phyloP scores from a whole-genome alignment of 108 stramenopile species.

The Cyclotella choctawhatcheeana region DNA sequence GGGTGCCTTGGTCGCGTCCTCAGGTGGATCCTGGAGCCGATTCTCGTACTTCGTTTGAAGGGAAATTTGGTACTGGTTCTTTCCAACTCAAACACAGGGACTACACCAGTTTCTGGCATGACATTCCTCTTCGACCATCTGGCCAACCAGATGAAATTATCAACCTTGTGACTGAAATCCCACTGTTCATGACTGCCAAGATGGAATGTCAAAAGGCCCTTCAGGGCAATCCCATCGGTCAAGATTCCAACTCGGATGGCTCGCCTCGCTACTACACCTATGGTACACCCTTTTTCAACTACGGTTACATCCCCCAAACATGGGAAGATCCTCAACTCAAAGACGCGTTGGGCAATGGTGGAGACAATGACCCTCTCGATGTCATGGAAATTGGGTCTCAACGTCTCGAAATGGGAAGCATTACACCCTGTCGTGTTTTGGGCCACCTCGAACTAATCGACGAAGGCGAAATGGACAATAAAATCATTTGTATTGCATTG shows the following conservation, averaged over 20 bases:
- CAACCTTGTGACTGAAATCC: constrained; percentile 94
- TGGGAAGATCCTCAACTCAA: constrained; percentile 95
- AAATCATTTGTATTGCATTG: constrained; percentile 92
- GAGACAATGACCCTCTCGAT: constrained; percentile 98
- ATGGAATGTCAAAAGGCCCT: constrained; percentile 93
- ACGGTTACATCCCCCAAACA: constrained; percentile 96
- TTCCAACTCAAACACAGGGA: constrained; percentile 64
- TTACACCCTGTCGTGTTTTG: constrained; percentile 92
- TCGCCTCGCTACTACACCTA: constrained; percentile 96
- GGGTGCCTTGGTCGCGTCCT: constrained; percentile 95
- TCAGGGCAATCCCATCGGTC: constrained; percentile 73
- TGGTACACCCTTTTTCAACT: constrained; percentile 98
- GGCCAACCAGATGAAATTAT: constrained; percentile 58
- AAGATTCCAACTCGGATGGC: constrained; percentile 94
- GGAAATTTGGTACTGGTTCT: constrained; percentile 77
- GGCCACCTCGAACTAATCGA: constrained; percentile 96
- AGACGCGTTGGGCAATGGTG: constrained; percentile 81
- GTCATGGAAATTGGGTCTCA: constrained; percentile 93
- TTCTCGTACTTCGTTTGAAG: constrained; percentile 51
- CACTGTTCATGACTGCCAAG: constrained; percentile 95
- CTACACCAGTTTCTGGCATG: constrained; percentile 92
- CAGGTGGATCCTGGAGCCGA: constrained; percentile 60
- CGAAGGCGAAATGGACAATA: constrained; percentile 98
- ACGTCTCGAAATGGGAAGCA: constrained; percentile 89
- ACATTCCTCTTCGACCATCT: constrained; percentile 79